These are phyloP conservation scores for Phytophthora rubi DNA, from an alignment of 352 stramenopile genomes.

Conservation along the genomic window DNA sequence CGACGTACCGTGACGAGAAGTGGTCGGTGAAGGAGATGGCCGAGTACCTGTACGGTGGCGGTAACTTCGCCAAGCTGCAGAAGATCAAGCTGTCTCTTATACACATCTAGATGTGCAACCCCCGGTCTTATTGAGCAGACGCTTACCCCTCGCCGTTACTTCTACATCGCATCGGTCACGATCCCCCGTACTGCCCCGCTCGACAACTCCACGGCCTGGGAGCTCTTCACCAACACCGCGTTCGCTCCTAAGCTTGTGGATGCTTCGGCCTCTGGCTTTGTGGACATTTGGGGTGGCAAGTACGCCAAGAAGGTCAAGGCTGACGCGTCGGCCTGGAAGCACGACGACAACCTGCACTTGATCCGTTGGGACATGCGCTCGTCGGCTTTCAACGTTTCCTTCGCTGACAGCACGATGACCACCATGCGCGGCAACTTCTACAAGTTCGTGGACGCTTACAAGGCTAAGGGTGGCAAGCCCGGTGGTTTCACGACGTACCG, in stretches of 20 bases:
- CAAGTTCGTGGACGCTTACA: constrained; percentile 12
- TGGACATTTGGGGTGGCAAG: neutral
- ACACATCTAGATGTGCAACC: no score
- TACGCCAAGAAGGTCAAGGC: constrained; percentile 22
- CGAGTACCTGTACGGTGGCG: no score
- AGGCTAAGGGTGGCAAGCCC: constrained; percentile 26
- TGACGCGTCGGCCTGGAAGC: constrained; percentile 34
- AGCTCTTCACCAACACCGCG: constrained; percentile 23
- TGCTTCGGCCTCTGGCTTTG: constrained; percentile 24
- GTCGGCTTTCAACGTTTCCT: constrained; percentile 23
- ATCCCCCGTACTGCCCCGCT: constrained; percentile 25
- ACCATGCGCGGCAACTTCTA: constrained; percentile 13
- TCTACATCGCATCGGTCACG: constrained; percentile 40
- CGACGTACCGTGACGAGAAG: constrained; percentile 12
- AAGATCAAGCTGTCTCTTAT: no score
- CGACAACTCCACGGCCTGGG: constrained; percentile 25
- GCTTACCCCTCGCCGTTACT: constrained; percentile 29
- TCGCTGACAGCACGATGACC: constrained; percentile 27
- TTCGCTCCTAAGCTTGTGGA: constrained; percentile 26
- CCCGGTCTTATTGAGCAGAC: constrained; percentile 27
- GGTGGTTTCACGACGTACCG: constrained; percentile 29
- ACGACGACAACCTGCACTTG: constrained; percentile 33
- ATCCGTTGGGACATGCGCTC: constrained; percentile 37
- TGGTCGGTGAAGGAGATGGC: constrained; percentile 14
- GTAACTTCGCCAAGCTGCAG: no score